phyloP scores from a whole-genome alignment of 495 filamentous ascomycete species.

The Lophium mytilinum region DNA sequence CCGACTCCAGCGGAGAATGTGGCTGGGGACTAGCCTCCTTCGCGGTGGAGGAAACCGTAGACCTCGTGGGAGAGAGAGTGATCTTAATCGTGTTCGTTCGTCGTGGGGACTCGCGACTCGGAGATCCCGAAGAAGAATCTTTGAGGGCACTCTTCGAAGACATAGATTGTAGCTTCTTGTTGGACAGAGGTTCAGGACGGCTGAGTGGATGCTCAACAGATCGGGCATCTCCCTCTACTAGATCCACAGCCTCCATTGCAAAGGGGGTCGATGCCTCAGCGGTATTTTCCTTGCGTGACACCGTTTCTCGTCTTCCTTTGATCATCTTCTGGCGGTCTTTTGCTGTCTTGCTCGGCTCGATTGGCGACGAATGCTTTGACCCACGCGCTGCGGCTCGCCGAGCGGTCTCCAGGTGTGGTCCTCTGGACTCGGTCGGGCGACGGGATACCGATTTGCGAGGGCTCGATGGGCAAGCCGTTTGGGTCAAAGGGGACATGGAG shows the following conservation, averaged over 20 bases:
- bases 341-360: neutral
- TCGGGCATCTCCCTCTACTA: conserved; percentile 6
- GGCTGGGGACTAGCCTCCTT: neutral
- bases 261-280: conserved; percentile 4
- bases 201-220: neutral
- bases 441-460: conserved; percentile 5
- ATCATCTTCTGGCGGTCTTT: neutral
- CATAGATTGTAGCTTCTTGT: neutral
- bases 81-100: neutral
- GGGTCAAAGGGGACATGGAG: neutral
- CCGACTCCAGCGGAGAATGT: neutral
- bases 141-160: conserved; percentile 1
- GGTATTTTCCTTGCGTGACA: neutral
- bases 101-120: neutral
- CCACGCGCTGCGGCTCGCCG: conserved; percentile 14
- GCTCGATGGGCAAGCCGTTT: neutral
- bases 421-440: neutral
- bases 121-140: neutral
- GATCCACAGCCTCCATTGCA: conserved; percentile 6
- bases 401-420: conserved; percentile 9
- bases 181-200: neutral
- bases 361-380: conserved; percentile 4
- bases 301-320: conserved; percentile 6
- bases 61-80: neutral
- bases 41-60: neutral